phyloP scores from a whole-genome alignment of 495 filamentous ascomycete species.

The Hyaloscypha hepaticicola region DNA sequence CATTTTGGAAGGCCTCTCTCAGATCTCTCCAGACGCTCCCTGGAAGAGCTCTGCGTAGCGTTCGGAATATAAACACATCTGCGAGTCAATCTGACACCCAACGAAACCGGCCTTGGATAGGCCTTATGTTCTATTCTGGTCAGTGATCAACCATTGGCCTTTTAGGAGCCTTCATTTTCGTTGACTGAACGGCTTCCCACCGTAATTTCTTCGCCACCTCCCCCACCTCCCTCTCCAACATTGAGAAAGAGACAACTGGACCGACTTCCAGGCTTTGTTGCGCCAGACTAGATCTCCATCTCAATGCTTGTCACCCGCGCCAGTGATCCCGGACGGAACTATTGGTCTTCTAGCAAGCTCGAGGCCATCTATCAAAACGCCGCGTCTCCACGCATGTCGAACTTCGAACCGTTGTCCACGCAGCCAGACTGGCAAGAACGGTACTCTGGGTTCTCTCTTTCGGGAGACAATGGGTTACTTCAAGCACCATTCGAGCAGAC shows the following conservation, averaged over 20 bases:
- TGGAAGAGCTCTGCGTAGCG: conserved; percentile 14
- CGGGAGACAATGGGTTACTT: conserved; percentile 49
- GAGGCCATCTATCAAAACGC: conserved; percentile 51
- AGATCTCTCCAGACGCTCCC: conserved; percentile 9
- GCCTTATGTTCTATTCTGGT: conserved; percentile 27
- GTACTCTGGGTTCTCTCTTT: conserved; percentile 51
- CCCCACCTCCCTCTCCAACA: conserved; percentile 6
- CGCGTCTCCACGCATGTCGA: conserved; percentile 59
- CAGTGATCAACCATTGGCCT: conserved; percentile 25
- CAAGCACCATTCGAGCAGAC: conserved; percentile 49
- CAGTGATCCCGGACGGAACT: conserved; percentile 54
- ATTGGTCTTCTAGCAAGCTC: conserved; percentile 58
- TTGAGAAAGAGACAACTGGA: conserved; percentile 8
- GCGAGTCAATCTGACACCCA: conserved; percentile 16
- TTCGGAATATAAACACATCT: conserved; percentile 2
- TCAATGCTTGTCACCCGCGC: conserved; percentile 62
- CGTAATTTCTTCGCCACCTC: neutral
- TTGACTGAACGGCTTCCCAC: conserved; percentile 27
- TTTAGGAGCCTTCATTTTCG: conserved; percentile 26
- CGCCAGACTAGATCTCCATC: conserved; percentile 24
- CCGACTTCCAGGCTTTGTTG: conserved; percentile 17
- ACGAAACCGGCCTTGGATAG: conserved; percentile 22
- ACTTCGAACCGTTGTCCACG: conserved; percentile 50
- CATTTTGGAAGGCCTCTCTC: conserved; percentile 12
- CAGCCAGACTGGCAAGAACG: conserved; percentile 61